These are phyloP conservation scores for Neofusicoccum umdonicola DNA, from an alignment of 2,329 filamentous ascomycete species.

Conservation along the genomic window DNA sequence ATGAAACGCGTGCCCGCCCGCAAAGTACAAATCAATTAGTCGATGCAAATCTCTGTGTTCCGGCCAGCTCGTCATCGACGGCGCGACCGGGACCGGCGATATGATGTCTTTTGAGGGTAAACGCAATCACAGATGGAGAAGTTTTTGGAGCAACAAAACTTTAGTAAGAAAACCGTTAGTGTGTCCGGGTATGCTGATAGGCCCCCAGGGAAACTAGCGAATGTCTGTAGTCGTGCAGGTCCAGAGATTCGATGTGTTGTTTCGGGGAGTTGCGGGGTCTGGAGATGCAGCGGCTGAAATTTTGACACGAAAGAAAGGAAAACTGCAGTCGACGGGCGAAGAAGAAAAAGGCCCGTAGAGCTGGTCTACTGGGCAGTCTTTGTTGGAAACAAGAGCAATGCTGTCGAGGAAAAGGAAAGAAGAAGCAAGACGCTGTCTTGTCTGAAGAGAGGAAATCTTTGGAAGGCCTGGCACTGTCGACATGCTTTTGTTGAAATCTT, in stretches of 20 bases:
- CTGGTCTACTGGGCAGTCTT: background rate
- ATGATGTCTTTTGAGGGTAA: no score
- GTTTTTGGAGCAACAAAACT: background rate
- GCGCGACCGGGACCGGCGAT: background rate
- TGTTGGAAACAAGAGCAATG: no score
- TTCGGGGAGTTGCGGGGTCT: background rate
- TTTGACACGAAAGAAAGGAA: background rate
- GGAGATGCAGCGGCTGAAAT: background rate
- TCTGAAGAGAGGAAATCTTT: no score
- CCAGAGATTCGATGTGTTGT: background rate
- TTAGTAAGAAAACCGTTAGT: background rate
- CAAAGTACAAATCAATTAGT: background rate
- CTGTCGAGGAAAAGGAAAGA: background rate
- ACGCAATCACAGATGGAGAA: background rate
- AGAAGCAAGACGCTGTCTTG: background rate
- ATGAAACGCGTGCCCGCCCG: background rate
- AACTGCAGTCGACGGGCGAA: background rate
- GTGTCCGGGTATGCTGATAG: background rate
- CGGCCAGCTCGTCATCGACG: background rate
- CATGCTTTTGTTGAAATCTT: no score
- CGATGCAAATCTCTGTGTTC: background rate
- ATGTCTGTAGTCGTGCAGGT: background rate
- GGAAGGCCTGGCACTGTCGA: no score
- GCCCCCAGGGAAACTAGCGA: background rate
- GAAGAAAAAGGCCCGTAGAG: background rate